A percentile compares a stretch with the other conserved stretches of the same genome.
Conservation (phyloP, 108 stramenopile genomes). For the Cyclotella distinguenda region DNA sequence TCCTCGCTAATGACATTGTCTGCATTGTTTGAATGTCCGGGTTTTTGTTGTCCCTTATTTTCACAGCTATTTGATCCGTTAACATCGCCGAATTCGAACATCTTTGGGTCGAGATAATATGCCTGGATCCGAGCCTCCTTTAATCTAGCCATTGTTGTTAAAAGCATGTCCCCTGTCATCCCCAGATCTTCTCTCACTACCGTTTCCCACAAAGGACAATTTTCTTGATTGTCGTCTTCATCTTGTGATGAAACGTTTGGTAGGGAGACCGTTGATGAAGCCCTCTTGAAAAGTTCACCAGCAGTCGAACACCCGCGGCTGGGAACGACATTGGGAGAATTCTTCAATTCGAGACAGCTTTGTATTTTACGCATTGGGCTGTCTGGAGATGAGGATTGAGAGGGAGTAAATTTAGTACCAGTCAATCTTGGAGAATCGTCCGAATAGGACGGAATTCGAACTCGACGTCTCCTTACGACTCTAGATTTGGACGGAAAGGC, state of each 20-base stretch:
- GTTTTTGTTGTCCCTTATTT: neutral
- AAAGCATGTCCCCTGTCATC: constrained; percentile 59
- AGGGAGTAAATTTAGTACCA: neutral
- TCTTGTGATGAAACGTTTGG: constrained; percentile 7
- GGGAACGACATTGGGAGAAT: neutral
- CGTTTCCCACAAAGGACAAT: constrained; percentile 33
- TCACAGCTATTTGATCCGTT: neutral
- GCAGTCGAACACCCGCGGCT: no score
- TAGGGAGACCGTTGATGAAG: constrained; percentile 20
- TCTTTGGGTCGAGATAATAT: no score
- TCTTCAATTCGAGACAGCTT: constrained; percentile 32
- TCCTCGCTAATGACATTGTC: neutral
- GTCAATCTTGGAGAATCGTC: constrained; percentile 1
- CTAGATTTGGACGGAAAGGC: neutral
- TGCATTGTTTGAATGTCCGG: no score
- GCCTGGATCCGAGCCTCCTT: constrained; percentile 66
- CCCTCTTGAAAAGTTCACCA: constrained; percentile 20
- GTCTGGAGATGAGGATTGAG: neutral
- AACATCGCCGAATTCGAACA: no score
- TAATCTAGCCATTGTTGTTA: constrained; percentile 61
- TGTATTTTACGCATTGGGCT: constrained; percentile 35
- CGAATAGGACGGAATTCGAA: no score
- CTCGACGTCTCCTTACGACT: no score
- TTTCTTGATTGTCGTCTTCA: constrained; percentile 17
- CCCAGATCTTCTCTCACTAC: constrained; percentile 57